Percentiles rank a stretch among this genome's conserved stretches.
Conservation (phyloP, 805 yeast species). For the Candida berthetii region DNA sequence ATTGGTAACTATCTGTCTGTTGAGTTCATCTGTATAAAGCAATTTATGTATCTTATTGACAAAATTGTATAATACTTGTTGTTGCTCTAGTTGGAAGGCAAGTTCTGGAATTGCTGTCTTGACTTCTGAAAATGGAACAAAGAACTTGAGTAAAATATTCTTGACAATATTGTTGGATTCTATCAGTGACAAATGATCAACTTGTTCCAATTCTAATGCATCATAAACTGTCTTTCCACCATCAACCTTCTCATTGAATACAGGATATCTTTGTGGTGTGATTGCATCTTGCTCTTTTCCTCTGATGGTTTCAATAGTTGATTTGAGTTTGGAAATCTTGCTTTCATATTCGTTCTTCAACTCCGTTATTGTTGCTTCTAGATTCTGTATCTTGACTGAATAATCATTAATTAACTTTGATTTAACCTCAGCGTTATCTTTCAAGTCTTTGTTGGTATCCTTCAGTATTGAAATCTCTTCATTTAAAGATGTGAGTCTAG, state of each 20-base stretch:
- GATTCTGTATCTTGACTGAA: constrained; percentile 3
- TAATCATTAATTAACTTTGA: background rate
- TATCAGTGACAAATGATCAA: constrained; percentile 22
- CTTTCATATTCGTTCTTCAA: constrained; percentile 2
- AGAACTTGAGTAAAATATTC: constrained; percentile 23
- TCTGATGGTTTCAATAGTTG: constrained; percentile 3
- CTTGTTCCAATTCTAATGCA: constrained; percentile 17
- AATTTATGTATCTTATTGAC: constrained; percentile 24
- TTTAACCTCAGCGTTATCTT: constrained; percentile 1
- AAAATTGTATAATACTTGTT: constrained; percentile 22
- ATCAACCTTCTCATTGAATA: constrained; percentile 11
- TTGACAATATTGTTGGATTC: constrained; percentile 29
- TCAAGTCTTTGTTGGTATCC: constrained; percentile 7
- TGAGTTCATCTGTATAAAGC: constrained; percentile 23
- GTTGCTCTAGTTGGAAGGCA: constrained; percentile 19
- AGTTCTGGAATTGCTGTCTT: constrained; percentile 20
- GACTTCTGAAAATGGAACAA: constrained; percentile 24
- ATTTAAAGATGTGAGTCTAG: background rate
- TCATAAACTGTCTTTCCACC: constrained; percentile 11
- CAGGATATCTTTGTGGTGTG: constrained; percentile 19
- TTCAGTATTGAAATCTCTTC: constrained; percentile 1
- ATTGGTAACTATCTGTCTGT: constrained; percentile 15
- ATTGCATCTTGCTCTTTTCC: constrained; percentile 21
- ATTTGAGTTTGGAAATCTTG: constrained; percentile 1
- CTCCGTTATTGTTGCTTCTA: constrained; percentile 3